A percentile compares a stretch with the other conserved stretches of the same genome.
Evolutionary conservation across 2,329 filamentous ascomycete species (phyloP).

Genomic region (Colletotrichum incanum): DNA sequence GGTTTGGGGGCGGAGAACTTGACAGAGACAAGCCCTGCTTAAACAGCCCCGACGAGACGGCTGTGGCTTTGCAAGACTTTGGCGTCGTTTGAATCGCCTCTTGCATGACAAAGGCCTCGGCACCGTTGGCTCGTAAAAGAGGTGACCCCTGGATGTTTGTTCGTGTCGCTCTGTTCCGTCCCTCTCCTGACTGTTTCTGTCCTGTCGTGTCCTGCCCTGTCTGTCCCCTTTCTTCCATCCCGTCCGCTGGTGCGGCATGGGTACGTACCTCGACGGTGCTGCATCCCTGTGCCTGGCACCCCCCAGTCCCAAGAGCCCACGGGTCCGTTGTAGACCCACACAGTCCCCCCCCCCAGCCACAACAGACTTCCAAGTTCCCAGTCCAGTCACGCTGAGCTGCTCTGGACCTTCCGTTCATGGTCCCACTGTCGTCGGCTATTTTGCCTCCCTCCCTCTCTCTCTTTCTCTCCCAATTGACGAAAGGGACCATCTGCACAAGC

Average conservation of each 20-base stretch:
- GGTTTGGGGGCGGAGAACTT: not conserved
- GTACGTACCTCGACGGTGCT: not conserved
- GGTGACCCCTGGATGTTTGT: not conserved
- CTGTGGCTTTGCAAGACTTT: conserved; percentile 27
- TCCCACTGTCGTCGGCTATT: conserved; percentile 29
- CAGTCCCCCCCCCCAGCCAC: conserved; percentile 31
- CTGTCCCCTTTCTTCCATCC: not conserved
- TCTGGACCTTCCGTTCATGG: conserved; percentile 18
- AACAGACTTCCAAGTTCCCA: conserved; percentile 1
- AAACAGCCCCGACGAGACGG: conserved; percentile 26
- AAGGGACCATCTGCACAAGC: conserved; percentile 1
- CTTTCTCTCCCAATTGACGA: not conserved
- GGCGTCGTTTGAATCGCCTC: conserved; percentile 20
- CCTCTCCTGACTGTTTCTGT: not conserved
- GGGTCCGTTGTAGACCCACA: conserved; percentile 25
- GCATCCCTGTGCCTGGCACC: not conserved
- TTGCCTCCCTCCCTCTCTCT: not conserved
- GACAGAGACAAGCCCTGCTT: conserved; percentile 36
- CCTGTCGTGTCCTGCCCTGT: not conserved
- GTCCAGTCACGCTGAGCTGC: conserved; percentile 2
- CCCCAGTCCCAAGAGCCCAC: not conserved
- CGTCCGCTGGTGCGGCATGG: not conserved
- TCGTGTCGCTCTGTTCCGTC: not conserved
- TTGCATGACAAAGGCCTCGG: conserved; percentile 34
- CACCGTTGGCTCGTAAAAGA: conserved; percentile 5